phyloP scores from a whole-genome alignment of 169 alveolate species.

The Cryptosporidium ubiquitum region DNA sequence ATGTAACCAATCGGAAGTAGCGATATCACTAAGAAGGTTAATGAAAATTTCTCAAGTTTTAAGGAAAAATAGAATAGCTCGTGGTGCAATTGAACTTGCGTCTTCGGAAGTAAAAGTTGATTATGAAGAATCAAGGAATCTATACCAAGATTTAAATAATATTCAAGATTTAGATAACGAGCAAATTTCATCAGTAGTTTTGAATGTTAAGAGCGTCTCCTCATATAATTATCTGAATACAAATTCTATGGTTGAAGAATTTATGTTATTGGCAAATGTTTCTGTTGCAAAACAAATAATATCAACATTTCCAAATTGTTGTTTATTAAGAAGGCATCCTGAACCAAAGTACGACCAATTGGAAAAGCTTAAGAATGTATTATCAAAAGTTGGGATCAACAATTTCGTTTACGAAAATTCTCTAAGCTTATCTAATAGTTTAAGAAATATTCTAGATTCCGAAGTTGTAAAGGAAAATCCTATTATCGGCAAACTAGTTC shows the following conservation, averaged over 20 bases:
- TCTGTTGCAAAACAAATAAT: constrained; percentile 94
- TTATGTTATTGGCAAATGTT: constrained; percentile 98
- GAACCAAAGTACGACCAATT: constrained; percentile 93
- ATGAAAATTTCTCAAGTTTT: constrained; percentile 87
- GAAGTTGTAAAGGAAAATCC: constrained; percentile 81
- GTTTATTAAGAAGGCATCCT: constrained; percentile 95
- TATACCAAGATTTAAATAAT: constrained; percentile 5
- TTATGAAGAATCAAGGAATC: constrained; percentile 83
- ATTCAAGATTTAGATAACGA: neutral
- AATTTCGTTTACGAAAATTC: constrained; percentile 87
- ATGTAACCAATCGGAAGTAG: constrained; percentile 83
- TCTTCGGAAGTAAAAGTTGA: constrained; percentile 95
- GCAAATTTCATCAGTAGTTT: neutral
- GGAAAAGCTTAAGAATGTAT: constrained; percentile 87
- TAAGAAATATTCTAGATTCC: constrained; percentile 84
- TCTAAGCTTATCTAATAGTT: constrained; percentile 88
- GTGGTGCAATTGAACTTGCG: constrained; percentile 96
- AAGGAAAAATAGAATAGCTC: constrained; percentile 88
- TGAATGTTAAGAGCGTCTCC: constrained; percentile 23
- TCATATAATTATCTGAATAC: constrained; percentile 52
- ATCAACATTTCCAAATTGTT: constrained; percentile 90
- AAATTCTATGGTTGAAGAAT: constrained; percentile 95
- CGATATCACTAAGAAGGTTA: constrained; percentile 86
- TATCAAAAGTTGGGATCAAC: constrained; percentile 84
- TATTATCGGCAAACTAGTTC: constrained; percentile 87